These are phyloP conservation scores for Naganishia sp. DNA, from an alignment of 1,284 basidiomycete genomes.

Conservation along the genomic window DNA sequence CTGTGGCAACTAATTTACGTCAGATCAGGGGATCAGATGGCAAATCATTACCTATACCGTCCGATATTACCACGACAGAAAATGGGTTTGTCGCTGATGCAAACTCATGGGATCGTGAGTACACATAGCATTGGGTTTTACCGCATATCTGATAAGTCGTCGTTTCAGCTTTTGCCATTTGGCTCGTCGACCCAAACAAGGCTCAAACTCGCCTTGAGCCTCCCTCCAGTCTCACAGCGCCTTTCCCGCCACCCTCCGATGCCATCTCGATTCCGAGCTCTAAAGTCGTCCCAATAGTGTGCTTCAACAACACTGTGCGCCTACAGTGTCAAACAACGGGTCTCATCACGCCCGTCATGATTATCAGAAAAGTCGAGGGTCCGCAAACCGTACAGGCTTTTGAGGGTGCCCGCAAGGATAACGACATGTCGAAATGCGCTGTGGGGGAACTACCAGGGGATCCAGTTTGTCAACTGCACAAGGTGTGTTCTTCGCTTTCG, in stretches of 20 bases:
- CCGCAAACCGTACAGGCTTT: slow-evolving; percentile 87
- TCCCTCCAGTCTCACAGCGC: slow-evolving; percentile 2
- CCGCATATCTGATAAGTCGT: neutral
- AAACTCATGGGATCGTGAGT: slow-evolving; percentile 60
- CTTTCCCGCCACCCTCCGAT: slow-evolving; percentile 82
- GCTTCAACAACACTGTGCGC: slow-evolving; percentile 95
- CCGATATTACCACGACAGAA: slow-evolving; percentile 31
- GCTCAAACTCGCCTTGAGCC: slow-evolving; percentile 70
- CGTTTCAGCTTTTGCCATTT: slow-evolving; percentile 79
- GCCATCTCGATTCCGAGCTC: slow-evolving; percentile 74
- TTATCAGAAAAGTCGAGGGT: slow-evolving; percentile 90
- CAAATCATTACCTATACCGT: slow-evolving; percentile 70
- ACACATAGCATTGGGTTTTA: neutral
- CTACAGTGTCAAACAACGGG: slow-evolving; percentile 92
- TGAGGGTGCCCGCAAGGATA: slow-evolving; percentile 50
- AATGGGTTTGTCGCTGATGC: slow-evolving; percentile 55
- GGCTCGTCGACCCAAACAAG: slow-evolving; percentile 65
- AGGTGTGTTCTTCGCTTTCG: slow-evolving; percentile 47
- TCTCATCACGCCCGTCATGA: slow-evolving; percentile 85
- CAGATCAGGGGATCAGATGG: slow-evolving; percentile 90
- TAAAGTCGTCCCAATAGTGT: slow-evolving; percentile 69
- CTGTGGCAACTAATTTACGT: slow-evolving; percentile 84
- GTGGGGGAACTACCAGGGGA: slow-evolving; percentile 87
- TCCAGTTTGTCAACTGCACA: slow-evolving; percentile 92
- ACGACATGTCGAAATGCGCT: slow-evolving; percentile 56